phyloP scores from a whole-genome alignment of 768 basidiomycete species.

The Rhodotorula kratochvilovae region DNA sequence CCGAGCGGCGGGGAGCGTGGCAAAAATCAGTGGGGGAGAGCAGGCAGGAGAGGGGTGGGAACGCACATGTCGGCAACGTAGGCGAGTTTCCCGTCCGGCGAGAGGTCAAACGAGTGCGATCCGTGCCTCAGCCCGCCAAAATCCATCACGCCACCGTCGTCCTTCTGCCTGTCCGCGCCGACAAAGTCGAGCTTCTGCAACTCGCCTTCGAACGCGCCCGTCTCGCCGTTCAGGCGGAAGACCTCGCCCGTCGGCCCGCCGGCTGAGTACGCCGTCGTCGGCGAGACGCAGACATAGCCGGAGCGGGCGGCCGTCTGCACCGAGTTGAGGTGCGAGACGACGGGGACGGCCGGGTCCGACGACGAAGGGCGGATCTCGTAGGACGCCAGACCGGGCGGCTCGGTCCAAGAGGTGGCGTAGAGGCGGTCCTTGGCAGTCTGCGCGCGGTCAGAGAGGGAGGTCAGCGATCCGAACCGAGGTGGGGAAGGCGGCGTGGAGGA shows the following conservation, averaged over 20 bases:
- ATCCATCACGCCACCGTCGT: conserved; percentile 38
- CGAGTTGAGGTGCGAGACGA: conserved; percentile 29
- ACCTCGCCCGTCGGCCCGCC: conserved; percentile 44
- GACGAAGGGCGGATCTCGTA: conserved; percentile 27
- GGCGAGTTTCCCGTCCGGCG: conserved; percentile 42
- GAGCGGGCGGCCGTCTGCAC: conserved; percentile 38
- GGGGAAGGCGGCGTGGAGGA: not conserved
- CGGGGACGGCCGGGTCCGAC: conserved; percentile 7
- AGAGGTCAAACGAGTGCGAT: conserved; percentile 41
- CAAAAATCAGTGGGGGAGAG: not conserved
- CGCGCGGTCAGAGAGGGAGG: not conserved
- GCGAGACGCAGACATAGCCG: conserved; percentile 42
- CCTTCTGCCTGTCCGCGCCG: conserved; percentile 5
- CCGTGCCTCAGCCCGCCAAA: conserved; percentile 45
- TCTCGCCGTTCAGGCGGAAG: conserved; percentile 28
- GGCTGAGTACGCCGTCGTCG: conserved; percentile 37
- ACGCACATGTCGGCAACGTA: conserved; percentile 45
- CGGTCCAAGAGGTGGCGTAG: conserved; percentile 43
- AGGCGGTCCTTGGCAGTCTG: conserved; percentile 27
- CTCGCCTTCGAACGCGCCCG: conserved; percentile 29
- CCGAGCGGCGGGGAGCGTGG: no score
- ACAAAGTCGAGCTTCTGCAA: conserved; percentile 33
- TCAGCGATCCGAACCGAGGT: not conserved
- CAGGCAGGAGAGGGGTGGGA: not conserved
- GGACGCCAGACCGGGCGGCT: conserved; percentile 39